Base-by-base conservation (phyloP, 768 basidiomycete species). In the Mycena haematopus region DNA sequence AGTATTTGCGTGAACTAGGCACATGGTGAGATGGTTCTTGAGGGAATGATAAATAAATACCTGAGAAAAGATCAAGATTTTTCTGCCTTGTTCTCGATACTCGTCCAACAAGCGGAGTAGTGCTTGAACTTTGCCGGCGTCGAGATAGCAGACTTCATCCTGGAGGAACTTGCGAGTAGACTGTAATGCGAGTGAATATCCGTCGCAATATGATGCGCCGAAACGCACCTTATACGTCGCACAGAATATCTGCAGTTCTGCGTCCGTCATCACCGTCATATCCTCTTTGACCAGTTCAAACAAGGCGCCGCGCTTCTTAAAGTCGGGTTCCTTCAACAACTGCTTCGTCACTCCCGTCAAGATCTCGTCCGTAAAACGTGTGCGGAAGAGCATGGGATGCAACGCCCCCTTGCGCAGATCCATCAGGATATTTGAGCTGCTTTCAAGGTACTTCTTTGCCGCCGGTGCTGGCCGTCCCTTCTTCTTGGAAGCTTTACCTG, bases 261-360 rank as follows among this genome's bases (percentile, higher is more conserved):
- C 90, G 75, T 99, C 97, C 46, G 95, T 96, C 96, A 99, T 99
- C 21, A 97, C 90, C 68, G 92, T 86, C 92, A 99, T 94, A 75
- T 99, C 97, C 74, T 99, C 97, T 72, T 94, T 93, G 53, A 99
- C 94, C 63, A 88, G 85, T 33, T 95, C 86, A 69, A 87, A 92
- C 46, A 92, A 73, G 9, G 91, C 90, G 0, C 88, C 88, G 17
- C 91, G 86, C 74, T 88, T 91, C 76, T 87, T 91, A 76, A 95
- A 99, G 70, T 96, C 93, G 4, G 92, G 88, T 73, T 98, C 96
- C 73, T 93, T 93, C 73, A 99, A 76, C 54, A 97, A 81, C 54
- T 89, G 86, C 70, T 85, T 92, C 8, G 96, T 86, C 65, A 99
- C 88, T 2, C 85, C 80, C 24, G 83, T 82, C 67, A 99, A 75